Conservation (phyloP, 352 stramenopile genomes). For the Globisporangium perplexum region DNA sequence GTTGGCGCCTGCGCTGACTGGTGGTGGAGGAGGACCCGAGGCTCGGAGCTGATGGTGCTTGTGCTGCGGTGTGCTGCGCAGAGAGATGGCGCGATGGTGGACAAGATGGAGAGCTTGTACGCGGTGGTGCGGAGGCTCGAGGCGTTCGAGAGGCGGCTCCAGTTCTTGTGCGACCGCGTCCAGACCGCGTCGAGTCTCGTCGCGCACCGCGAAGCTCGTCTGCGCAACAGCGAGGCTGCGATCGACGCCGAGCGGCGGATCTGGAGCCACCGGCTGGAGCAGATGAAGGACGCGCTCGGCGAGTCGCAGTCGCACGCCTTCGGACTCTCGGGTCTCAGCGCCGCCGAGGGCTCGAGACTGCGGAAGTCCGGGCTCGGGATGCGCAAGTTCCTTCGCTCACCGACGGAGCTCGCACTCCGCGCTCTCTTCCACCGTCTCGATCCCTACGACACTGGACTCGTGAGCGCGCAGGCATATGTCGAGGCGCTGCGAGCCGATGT, state of each 20-base stretch:
- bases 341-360: not conserved
- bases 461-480: conserved; percentile 25
- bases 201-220: conserved; percentile 38
- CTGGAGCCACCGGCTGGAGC: conserved; percentile 23
- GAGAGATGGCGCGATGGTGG: conserved; percentile 34
- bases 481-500: conserved; percentile 29
- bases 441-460: conserved; percentile 51
- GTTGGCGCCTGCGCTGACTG: not conserved
- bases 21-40: too few species aligned
- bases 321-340: not conserved
- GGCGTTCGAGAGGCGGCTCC: conserved; percentile 33
- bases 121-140: conserved; percentile 23
- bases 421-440: conserved; percentile 64
- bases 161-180: conserved; percentile 31
- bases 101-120: conserved; percentile 39
- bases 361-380: not conserved
- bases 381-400: conserved; percentile 30
- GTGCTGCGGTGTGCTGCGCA: not conserved
- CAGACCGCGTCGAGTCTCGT: conserved; percentile 34
- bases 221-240: conserved; percentile 67
- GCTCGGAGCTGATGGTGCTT: not conserved
- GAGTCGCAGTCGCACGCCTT: conserved; percentile 1
- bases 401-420: conserved; percentile 47
- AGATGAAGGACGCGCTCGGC: conserved; percentile 8
- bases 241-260: conserved; percentile 38